phyloP scores from a whole-genome alignment of 805 yeast genomes.

The Candida maris region DNA sequence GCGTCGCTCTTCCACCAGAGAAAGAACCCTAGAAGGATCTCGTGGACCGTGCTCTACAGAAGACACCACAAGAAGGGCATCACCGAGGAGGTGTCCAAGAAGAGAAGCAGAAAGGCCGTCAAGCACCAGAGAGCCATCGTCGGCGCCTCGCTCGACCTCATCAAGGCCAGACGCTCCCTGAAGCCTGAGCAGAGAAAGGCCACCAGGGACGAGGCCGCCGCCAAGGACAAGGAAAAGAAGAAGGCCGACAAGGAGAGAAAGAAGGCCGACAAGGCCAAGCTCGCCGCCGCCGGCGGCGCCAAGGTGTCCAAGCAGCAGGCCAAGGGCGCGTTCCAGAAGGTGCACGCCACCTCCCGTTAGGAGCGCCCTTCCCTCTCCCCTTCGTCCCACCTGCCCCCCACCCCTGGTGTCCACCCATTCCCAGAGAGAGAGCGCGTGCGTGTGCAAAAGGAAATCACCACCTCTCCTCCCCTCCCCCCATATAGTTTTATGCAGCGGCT shows the following conservation, averaged over 20 bases:
- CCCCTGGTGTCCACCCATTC: too few species aligned
- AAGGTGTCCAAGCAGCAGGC: conserved; percentile 93
- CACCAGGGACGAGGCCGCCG: conserved; percentile 86
- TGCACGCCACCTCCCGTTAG: conserved; percentile 95
- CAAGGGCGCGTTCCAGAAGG: conserved; percentile 98
- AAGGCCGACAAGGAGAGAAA: conserved; percentile 90
- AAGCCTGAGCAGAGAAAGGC: conserved; percentile 99
- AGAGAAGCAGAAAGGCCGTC: conserved; percentile 95
- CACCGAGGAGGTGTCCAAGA: conserved; percentile 96
- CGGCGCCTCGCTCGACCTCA: conserved; percentile 98
- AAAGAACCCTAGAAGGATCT: conserved; percentile 99
- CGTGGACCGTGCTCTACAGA: conserved; percentile 99
- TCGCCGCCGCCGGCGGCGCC: conserved; percentile 73
- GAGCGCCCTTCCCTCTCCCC: too few species aligned
- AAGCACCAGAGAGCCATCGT: conserved; percentile 99
- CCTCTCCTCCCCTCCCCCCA: too few species aligned
- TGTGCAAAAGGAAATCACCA: too few species aligned
- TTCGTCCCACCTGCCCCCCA: too few species aligned
- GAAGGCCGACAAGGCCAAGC: conserved; percentile 88
- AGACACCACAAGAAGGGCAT: conserved; percentile 99
- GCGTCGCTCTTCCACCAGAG: conserved; percentile 98
- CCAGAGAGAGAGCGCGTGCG: too few species aligned
- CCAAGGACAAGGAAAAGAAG: conserved; percentile 81
- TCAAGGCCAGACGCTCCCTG: conserved; percentile 94
- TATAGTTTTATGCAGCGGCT: too few species aligned